Percentiles rank a stretch among this genome's conserved stretches.
phyloP scores from a whole-genome alignment of 2,329 filamentous ascomycete species.

The Colletotrichum phormii region DNA sequence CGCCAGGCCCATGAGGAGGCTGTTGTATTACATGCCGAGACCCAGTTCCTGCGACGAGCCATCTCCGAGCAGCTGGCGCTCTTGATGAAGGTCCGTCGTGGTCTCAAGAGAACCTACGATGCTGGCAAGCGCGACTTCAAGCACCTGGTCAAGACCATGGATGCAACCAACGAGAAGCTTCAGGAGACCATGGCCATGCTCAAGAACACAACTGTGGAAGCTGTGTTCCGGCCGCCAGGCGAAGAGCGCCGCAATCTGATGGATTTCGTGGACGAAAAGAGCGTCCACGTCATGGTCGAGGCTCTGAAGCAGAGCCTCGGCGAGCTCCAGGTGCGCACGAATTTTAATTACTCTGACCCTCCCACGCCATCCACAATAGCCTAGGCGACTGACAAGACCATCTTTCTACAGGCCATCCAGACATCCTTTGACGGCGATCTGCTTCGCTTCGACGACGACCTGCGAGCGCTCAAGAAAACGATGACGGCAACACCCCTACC shows the following conservation, averaged over 20 bases:
- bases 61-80: conserved; percentile 68
- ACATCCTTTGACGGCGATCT: conserved; percentile 82
- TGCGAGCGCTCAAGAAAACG: conserved; percentile 72
- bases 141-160: conserved; percentile 72
- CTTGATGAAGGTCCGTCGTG: conserved; percentile 61
- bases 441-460: conserved; percentile 78
- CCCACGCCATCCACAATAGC: neutral
- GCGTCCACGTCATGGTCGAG: conserved; percentile 73
- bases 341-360: neutral
- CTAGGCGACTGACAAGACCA: conserved; percentile 23
- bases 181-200: conserved; percentile 75
- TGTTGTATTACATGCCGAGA: conserved; percentile 77
- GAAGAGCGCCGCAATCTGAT: conserved; percentile 73
- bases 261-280: conserved; percentile 81
- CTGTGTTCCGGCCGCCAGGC: conserved; percentile 68
- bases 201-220: conserved; percentile 72
- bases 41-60: conserved; percentile 73
- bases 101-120: conserved; percentile 67
- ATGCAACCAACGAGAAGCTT: conserved; percentile 73
- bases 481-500: conserved; percentile 56
- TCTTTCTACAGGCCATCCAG: conserved; percentile 65
- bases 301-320: conserved; percentile 78
- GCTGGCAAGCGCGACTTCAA: conserved; percentile 70
- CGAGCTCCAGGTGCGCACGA: conserved; percentile 69
- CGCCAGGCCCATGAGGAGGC: conserved; percentile 82